Evolutionary conservation across 2,329 filamentous ascomycete species (phyloP).

Genomic region (Penicillium aurantiogriseum): DNA sequence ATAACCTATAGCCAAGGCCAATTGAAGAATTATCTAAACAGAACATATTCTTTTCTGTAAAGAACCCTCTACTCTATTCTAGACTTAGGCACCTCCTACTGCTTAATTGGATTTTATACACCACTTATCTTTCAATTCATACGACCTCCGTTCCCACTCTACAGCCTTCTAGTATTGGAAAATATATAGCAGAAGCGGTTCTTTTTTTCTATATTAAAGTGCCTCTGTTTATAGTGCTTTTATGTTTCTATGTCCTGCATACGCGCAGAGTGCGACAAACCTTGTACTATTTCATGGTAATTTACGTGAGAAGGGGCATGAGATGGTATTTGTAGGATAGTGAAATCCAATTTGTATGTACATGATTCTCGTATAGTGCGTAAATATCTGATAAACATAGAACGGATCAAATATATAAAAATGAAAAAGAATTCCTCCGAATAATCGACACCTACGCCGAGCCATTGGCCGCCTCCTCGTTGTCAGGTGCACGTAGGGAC

Average conservation of each 20-base stretch:
- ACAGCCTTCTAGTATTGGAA: too few species aligned
- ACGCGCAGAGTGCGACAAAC: neutral
- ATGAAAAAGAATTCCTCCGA: constrained; percentile 2
- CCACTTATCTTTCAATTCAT: too few species aligned
- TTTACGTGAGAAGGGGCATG: neutral
- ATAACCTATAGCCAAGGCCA: too few species aligned
- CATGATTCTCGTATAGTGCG: constrained; percentile 13
- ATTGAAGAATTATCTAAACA: too few species aligned
- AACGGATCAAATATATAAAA: constrained; percentile 2
- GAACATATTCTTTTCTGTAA: neutral
- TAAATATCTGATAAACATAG: constrained; percentile 7
- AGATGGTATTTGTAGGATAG: neutral
- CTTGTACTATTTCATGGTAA: too few species aligned
- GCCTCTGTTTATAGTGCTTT: too few species aligned
- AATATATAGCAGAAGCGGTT: too few species aligned
- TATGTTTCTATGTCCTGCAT: neutral
- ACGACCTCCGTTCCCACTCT: too few species aligned
- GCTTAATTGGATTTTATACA: neutral
- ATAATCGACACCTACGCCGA: constrained; percentile 6
- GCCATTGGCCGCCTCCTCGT: constrained; percentile 25
- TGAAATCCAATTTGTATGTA: constrained; percentile 14
- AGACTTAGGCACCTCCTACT: neutral
- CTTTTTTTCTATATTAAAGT: too few species aligned
- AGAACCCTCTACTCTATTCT: neutral
- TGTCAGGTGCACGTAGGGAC: constrained; percentile 42